These are phyloP conservation scores for Vanrija sp. DNA, from an alignment of 1,284 basidiomycete species.

Conservation along the genomic window DNA sequence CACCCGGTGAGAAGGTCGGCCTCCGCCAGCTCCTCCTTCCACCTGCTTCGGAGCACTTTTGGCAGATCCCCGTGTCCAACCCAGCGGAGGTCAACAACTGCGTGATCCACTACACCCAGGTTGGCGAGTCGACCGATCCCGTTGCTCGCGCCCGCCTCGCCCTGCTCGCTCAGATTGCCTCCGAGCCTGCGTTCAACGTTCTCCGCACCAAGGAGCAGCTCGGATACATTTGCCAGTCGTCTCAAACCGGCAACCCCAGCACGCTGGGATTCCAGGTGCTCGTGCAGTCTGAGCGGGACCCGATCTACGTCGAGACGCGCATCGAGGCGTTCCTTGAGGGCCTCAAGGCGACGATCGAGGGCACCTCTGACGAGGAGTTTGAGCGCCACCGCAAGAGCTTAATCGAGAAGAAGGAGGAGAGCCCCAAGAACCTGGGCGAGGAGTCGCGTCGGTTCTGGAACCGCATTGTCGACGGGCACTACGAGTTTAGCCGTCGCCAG, in stretches of 20 bases:
- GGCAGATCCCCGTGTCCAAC: constrained; percentile 71
- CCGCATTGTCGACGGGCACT: constrained; percentile 69
- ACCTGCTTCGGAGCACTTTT: constrained; percentile 66
- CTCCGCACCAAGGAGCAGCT: constrained; percentile 96
- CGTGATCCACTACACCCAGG: constrained; percentile 71
- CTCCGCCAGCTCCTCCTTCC: constrained; percentile 67
- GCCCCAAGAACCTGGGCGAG: constrained; percentile 65
- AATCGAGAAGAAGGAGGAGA: constrained; percentile 66
- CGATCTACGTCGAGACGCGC: constrained; percentile 80
- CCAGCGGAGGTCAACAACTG: constrained; percentile 81
- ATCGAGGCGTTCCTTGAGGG: constrained; percentile 79
- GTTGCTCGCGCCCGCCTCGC: constrained; percentile 43
- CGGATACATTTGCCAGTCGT: constrained; percentile 76
- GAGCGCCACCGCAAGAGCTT: constrained; percentile 61
- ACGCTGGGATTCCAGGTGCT: constrained; percentile 75
- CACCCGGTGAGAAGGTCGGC: constrained; percentile 56
- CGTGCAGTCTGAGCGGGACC: constrained; percentile 82
- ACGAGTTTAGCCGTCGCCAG: constrained; percentile 67
- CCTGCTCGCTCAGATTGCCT: constrained; percentile 65
- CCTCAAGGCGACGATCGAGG: constrained; percentile 60
- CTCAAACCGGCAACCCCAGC: constrained; percentile 46
- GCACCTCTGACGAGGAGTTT: constrained; percentile 63
- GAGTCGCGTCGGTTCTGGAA: constrained; percentile 64
- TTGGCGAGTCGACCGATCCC: constrained; percentile 56
- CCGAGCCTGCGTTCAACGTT: constrained; percentile 88